phyloP scores from a whole-genome alignment of 306 rosid genomes.

The Casuarina cunninghamiana region DNA sequence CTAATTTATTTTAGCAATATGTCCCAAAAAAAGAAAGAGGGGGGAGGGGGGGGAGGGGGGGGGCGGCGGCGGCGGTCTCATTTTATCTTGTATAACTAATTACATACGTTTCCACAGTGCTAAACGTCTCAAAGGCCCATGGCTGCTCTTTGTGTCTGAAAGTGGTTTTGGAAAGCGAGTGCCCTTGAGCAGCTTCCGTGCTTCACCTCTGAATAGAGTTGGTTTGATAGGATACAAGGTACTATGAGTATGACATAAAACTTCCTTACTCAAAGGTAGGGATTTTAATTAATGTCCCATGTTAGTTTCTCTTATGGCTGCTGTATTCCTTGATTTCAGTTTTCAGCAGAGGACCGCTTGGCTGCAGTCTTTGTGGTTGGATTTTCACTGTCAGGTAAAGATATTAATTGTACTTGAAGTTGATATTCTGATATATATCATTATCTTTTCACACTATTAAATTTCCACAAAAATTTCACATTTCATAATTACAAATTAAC shows the following conservation, averaged over 20 bases:
- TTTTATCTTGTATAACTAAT: conserved; percentile 18
- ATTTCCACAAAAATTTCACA: neutral
- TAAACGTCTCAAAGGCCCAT: conserved; percentile 66
- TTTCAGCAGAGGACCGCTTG: conserved; percentile 77
- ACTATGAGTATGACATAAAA: conserved; percentile 6
- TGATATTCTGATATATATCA: neutral
- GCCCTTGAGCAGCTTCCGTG: conserved; percentile 76
- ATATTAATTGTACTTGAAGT: neutral
- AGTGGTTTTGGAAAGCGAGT: conserved; percentile 94
- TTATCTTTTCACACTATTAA: neutral
- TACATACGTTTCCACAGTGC: conserved; percentile 34
- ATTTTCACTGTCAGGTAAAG: conserved; percentile 75
- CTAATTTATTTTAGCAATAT: neutral
- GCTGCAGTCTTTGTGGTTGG: conserved; percentile 96
- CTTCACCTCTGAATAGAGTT: conserved; percentile 76
- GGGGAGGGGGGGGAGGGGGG: too few species aligned
- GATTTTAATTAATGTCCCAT: neutral
- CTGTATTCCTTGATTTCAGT: conserved; percentile 39
- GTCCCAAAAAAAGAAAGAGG: neutral
- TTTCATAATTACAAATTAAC: conserved; percentile 18
- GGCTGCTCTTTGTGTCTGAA: conserved; percentile 95
- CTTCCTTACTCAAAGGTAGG: neutral
- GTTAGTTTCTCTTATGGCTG: conserved; percentile 3
- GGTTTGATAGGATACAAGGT: conserved; percentile 98
- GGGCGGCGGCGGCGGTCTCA: neutral